Evolutionary conservation across 2,329 filamentous ascomycete species (phyloP), one percentile per base, ranked within the genome.

Genomic region (Alternaria longipes): DNA sequence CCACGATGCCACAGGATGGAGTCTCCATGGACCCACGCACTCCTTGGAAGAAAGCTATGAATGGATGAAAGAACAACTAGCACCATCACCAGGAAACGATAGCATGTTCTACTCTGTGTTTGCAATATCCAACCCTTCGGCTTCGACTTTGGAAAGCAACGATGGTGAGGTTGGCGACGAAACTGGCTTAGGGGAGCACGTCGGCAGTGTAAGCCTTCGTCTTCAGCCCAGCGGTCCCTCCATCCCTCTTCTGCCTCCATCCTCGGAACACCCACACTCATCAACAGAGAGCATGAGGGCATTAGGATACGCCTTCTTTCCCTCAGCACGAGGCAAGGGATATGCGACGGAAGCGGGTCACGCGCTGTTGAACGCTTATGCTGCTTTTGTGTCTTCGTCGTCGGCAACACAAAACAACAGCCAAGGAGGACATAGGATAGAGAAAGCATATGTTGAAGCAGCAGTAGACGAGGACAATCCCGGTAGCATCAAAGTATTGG

Each of bases 301-400:
- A 14, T 6, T 76, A 7, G 74, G 72, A 1, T 76, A 76, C 52
- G 63, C 68, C 1, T 64, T 72, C 7, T 70, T 73, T 24, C 44
- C 55, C 5, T 36, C 52, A 2, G 56, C 64, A 4, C 68, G 67
- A 54, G 73, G 73, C 3, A 68, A 65, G n/a, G 73, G 74, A 2
- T 74, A 74, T 41, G 73, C 67, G 4, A 77, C 72, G 0, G 74
- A 77, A 61, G 68, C 73, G 8, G 59, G 44, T 3, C 30, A 52
- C 3, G 72, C 54, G 8, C 4, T 76, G 4, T 2, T 77, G 1
- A 47, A 58, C 12, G 64, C 57, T 1, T 75, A 74, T 20, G 49
- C 51, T 1, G 54, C 28, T 6, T 8, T 40, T 9, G 9, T 28
- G 0, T 14, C 41, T 41, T 24, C 18, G 7, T 49, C 46, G 6